Conservation (phyloP, 2,329 filamentous ascomycete species). For the Arthrobotrys iridis region DNA sequence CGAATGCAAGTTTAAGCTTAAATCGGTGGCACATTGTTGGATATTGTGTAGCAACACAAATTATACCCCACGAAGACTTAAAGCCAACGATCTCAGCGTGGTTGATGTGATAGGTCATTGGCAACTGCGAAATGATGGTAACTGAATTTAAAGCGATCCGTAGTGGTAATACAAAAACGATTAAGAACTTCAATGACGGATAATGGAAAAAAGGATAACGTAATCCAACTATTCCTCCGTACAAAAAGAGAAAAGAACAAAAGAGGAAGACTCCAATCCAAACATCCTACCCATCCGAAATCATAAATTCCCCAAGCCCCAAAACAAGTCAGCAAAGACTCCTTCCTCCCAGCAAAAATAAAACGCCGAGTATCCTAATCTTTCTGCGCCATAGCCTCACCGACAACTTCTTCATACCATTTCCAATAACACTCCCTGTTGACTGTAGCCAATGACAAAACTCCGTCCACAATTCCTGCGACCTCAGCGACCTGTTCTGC, state of each 20-base stretch:
- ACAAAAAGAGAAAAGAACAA: background rate
- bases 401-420: slow-evolving; percentile 56
- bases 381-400: slow-evolving; percentile 5
- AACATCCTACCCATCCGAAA: slow-evolving; percentile 16
- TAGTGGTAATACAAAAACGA: slow-evolving; percentile 3
- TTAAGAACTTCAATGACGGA: background rate
- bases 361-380: slow-evolving; percentile 15
- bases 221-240: slow-evolving; percentile 31
- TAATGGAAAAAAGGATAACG: background rate
- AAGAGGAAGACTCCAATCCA: slow-evolving; percentile 28
- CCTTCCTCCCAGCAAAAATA: slow-evolving; percentile 2
- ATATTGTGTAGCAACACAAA: slow-evolving; percentile 26
- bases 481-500: slow-evolving; percentile 57
- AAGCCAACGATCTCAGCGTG: too few species aligned
- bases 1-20: slow-evolving; percentile 24
- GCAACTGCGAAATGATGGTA: background rate
- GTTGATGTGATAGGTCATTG: too few species aligned
- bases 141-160: slow-evolving; percentile 19
- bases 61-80: too few species aligned
- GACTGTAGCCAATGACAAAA: slow-evolving; percentile 43
- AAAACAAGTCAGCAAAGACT: slow-evolving; percentile 9
- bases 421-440: slow-evolving; percentile 55
- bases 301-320: slow-evolving; percentile 15
- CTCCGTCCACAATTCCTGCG: slow-evolving; percentile 51
- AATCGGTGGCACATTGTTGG: slow-evolving; percentile 19